phyloP scores from a whole-genome alignment of 169 alveolate species.

The Babesia ovis region DNA sequence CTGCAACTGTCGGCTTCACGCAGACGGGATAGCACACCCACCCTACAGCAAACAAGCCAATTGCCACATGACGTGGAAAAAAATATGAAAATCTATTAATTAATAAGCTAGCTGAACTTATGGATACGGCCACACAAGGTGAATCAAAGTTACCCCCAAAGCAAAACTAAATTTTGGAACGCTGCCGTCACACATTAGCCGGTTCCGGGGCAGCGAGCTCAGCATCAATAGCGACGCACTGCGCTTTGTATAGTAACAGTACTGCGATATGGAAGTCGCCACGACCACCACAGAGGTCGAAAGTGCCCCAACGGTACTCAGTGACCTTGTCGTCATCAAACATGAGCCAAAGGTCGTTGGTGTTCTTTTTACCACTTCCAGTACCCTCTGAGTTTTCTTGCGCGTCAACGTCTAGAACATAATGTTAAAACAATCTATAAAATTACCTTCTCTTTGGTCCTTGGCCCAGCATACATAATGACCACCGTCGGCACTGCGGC shows the following conservation, averaged over 20 bases:
- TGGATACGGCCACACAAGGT: too few relatives aligned
- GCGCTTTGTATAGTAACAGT: constrained; percentile 77
- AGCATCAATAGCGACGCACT: constrained; percentile 22
- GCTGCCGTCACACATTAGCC: too few relatives aligned
- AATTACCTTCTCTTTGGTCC: constrained; percentile 42
- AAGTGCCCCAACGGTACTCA: constrained; percentile 75
- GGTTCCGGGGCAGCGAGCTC: background rate
- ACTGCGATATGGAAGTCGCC: constrained; percentile 89
- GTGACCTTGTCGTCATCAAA: constrained; percentile 87
- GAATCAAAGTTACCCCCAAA: too few relatives aligned
- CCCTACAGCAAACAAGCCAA: constrained; percentile 2
- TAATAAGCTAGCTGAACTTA: too few relatives aligned
- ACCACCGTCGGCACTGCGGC: constrained; percentile 96
- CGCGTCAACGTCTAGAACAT: background rate
- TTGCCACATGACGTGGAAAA: too few relatives aligned
- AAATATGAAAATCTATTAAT: too few relatives aligned
- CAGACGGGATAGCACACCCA: background rate
- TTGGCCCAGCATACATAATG: constrained; percentile 96
- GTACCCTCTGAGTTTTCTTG: background rate
- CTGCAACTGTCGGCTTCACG: constrained; percentile 1
- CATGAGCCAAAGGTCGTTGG: constrained; percentile 76
- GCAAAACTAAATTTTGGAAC: too few relatives aligned
- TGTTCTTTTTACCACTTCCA: background rate
- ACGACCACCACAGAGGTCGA: constrained; percentile 89
- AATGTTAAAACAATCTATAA: background rate